phyloP scores from a whole-genome alignment of 2,329 filamentous ascomycete genomes.

The Grosmannia penicillata region DNA sequence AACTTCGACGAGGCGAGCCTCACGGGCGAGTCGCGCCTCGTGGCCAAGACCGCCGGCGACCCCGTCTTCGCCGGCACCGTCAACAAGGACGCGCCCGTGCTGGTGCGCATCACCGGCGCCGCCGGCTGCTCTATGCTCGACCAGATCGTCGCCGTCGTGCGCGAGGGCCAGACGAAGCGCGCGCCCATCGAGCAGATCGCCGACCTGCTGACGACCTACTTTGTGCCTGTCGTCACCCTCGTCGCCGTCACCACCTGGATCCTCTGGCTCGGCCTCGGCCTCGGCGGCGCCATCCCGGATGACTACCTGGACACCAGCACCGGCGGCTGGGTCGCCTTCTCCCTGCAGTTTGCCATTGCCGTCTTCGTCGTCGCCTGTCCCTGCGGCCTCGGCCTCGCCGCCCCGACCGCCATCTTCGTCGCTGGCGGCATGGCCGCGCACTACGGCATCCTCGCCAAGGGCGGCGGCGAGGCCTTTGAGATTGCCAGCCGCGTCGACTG shows the following conservation, averaged over 20 bases:
- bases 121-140: conserved; percentile 64
- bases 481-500: conserved; percentile 66
- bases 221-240: conserved; percentile 58
- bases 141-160: conserved; percentile 61
- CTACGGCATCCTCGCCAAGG: conserved; percentile 68
- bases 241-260: conserved; percentile 59
- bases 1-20: conserved; percentile 83
- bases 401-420: conserved; percentile 73
- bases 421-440: conserved; percentile 67
- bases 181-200: conserved; percentile 65
- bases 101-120: conserved; percentile 47
- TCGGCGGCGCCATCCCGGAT: conserved; percentile 38
- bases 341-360: conserved; percentile 68
- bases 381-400: conserved; percentile 71
- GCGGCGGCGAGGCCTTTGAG: conserved; percentile 74
- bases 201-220: conserved; percentile 59
- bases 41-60: conserved; percentile 49
- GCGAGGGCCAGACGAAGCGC: conserved; percentile 61
- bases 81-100: conserved; percentile 51
- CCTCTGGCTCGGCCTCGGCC: conserved; percentile 53
- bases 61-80: conserved; percentile 59
- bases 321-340: conserved; percentile 58
- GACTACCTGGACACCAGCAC: conserved; percentile 44
- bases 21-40: conserved; percentile 60
- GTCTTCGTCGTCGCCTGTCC: conserved; percentile 82